Conservation (phyloP, 345 rosid genomes). For the Salix udensis region DNA sequence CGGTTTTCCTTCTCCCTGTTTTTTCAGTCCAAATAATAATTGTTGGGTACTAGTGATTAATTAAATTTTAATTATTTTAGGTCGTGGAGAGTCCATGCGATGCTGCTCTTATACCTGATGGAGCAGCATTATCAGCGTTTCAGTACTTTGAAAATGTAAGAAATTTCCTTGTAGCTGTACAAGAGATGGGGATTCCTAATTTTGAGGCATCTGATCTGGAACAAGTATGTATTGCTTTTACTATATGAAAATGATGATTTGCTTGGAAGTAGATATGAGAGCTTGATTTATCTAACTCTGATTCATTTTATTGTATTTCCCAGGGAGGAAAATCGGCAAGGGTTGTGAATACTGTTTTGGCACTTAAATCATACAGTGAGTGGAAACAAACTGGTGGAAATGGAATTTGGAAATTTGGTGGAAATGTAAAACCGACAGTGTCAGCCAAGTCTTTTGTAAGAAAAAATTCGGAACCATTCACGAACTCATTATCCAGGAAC, state of each 20-base stretch:
- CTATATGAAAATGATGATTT: not conserved
- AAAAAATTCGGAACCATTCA: conserved; percentile 71
- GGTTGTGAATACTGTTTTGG: conserved; percentile 70
- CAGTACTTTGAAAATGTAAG: conserved; percentile 89
- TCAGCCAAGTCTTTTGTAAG: conserved; percentile 54
- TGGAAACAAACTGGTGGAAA: conserved; percentile 76
- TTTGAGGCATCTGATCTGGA: conserved; percentile 94
- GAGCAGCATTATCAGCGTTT: conserved; percentile 82
- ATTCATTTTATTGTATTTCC: conserved; percentile 6
- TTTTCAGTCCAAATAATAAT: not conserved
- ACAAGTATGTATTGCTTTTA: conserved; percentile 44
- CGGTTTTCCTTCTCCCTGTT: not conserved
- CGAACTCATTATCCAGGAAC: conserved; percentile 57
- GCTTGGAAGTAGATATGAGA: not conserved
- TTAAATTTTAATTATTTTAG: conserved; percentile 25
- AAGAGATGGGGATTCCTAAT: conserved; percentile 64
- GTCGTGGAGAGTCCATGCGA: conserved; percentile 81
- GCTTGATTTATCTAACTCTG: conserved; percentile 2
- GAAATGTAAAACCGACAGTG: conserved; percentile 51
- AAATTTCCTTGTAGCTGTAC: conserved; percentile 76
- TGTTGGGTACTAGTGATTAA: not conserved
- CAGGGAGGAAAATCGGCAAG: conserved; percentile 85
- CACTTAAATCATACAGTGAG: conserved; percentile 71
- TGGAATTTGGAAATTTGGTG: conserved; percentile 85
- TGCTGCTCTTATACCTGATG: conserved; percentile 65